phyloP scores from a whole-genome alignment of 257 asterid genomes.

The Salvia miltiorrhiza region DNA sequence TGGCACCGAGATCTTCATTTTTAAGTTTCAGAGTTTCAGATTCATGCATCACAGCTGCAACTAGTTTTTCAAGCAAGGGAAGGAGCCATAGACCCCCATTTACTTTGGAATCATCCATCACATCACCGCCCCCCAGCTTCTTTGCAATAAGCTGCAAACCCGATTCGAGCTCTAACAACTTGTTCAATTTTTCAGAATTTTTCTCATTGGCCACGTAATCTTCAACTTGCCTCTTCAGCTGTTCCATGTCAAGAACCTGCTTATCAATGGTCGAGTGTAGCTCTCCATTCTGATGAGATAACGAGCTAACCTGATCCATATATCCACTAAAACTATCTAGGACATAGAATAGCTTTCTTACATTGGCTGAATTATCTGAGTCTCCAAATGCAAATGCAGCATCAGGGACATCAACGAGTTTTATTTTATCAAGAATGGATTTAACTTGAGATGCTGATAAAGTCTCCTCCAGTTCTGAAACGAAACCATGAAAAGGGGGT shows the following conservation, averaged over 20 bases:
- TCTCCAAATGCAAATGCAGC: conserved; percentile 36
- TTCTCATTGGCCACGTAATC: conserved; percentile 30
- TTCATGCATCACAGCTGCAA: conserved; percentile 47
- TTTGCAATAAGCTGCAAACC: conserved; percentile 55
- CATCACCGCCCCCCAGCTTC: conserved; percentile 64
- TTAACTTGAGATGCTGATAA: conserved; percentile 61
- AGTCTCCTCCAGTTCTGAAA: conserved; percentile 58
- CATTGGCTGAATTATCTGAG: conserved; percentile 38
- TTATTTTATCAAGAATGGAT: conserved; percentile 62
- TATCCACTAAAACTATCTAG: conserved; percentile 52
- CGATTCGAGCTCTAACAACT: conserved; percentile 47
- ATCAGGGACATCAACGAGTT: conserved; percentile 50
- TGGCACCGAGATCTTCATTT: conserved; percentile 66
- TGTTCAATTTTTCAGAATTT: conserved; percentile 44
- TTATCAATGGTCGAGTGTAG: conserved; percentile 56
- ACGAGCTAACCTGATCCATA: conserved; percentile 43
- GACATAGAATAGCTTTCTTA: conserved; percentile 61
- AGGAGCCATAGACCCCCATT: conserved; percentile 41
- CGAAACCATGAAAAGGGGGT: conserved; percentile 20
- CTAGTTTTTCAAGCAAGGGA: conserved; percentile 58
- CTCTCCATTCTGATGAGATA: conserved; percentile 55
- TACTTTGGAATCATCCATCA: conserved; percentile 42
- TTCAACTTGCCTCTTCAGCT: conserved; percentile 54
- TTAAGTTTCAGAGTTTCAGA: conserved; percentile 60
- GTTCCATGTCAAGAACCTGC: conserved; percentile 55